phyloP scores from a whole-genome alignment of 495 filamentous ascomycete species.

The Filosporella fistucella region DNA sequence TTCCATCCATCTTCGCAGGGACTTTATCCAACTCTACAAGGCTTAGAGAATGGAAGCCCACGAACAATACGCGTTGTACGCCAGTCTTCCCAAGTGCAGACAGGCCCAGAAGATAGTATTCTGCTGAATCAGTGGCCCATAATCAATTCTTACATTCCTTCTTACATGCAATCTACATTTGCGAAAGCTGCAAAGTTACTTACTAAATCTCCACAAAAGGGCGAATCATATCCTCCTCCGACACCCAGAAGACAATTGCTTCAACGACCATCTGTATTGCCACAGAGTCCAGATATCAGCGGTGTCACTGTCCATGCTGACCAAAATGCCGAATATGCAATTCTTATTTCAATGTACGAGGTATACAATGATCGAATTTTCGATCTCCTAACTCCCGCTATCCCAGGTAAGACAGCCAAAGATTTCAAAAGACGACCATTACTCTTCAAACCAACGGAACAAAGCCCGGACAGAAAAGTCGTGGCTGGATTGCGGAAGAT shows the following conservation, averaged over 20 bases:
- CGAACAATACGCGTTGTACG: slow-evolving; percentile 21
- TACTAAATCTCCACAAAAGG: slow-evolving; percentile 25
- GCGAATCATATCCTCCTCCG: slow-evolving; percentile 24
- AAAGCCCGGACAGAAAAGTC: slow-evolving; percentile 79
- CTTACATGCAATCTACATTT: slow-evolving; percentile 22
- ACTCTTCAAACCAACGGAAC: slow-evolving; percentile 84
- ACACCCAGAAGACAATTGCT: slow-evolving; percentile 35
- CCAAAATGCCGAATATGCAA: slow-evolving; percentile 73
- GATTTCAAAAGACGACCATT: slow-evolving; percentile 68
- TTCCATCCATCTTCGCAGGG: slow-evolving; percentile 23
- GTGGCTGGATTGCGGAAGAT: slow-evolving; percentile 91
- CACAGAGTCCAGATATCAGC: slow-evolving; percentile 70
- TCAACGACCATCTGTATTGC: slow-evolving; percentile 58
- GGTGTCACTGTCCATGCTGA: slow-evolving; percentile 65
- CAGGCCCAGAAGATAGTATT: slow-evolving; percentile 3
- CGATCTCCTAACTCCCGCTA: slow-evolving; percentile 68
- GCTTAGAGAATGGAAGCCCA: slow-evolving; percentile 13
- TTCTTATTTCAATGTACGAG: slow-evolving; percentile 96
- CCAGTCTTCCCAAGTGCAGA: neutral
- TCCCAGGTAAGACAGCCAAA: slow-evolving; percentile 48
- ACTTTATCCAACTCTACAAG: slow-evolving; percentile 24
- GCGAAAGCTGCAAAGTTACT: slow-evolving; percentile 18
- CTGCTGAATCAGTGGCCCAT: slow-evolving; percentile 3
- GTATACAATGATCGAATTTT: slow-evolving; percentile 99
- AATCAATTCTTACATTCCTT: slow-evolving; percentile 15